Evolutionary conservation across 192 early-diverging fungal genomes (phyloP), one percentile per base, ranked within the genome.

Genomic region (Dimargaris xerosporica): DNA sequence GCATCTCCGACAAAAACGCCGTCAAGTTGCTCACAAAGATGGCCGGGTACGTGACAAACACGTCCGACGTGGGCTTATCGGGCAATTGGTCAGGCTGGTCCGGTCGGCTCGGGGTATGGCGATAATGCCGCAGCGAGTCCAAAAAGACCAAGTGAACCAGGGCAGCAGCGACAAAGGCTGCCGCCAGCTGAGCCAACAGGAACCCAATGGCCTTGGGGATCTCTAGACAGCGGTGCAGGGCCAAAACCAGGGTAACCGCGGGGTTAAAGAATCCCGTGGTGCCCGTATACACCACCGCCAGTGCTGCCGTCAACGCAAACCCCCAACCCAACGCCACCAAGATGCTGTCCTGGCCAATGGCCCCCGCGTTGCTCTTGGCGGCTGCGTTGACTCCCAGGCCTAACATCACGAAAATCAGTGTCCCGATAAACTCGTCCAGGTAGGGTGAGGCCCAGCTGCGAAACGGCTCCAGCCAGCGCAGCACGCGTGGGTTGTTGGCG

Each of bases 191-290:
- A 3, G 79, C 68, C 0, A 53, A 46, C 5, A 81, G 23, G 62
- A 77, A 78, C 16, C 75, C 64, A 15, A 60, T 48, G 9, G 74
- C 64, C 29, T 69, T 65, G 23, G 67, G 58, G 39, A 54, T 52
- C 0, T 73, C 55, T 52, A 78, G 73, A 15, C 68, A 65, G 60
- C 68, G 73, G 69, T 73, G 75, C 12, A 72, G 45, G 3, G 64
- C 54, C 28, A 72, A 65, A 13, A 69, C 62, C 0, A 81, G 15
- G 19, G 79, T 73, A 4, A 78, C 67, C 0, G 76, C 72, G 2
- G 76, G 76, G 62, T 75, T 77, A 41, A 79, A 66, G 62, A 75
- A 73, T 39, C 71, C 78, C 44, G 75, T 72, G 59, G 69, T 69
- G 42, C 69, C 65, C 41, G 71, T 69, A 34, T 62, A 67, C 5